These are phyloP conservation scores for Gomphus bonarii DNA, from an alignment of 1,284 basidiomycete genomes.

Conservation along the genomic window DNA sequence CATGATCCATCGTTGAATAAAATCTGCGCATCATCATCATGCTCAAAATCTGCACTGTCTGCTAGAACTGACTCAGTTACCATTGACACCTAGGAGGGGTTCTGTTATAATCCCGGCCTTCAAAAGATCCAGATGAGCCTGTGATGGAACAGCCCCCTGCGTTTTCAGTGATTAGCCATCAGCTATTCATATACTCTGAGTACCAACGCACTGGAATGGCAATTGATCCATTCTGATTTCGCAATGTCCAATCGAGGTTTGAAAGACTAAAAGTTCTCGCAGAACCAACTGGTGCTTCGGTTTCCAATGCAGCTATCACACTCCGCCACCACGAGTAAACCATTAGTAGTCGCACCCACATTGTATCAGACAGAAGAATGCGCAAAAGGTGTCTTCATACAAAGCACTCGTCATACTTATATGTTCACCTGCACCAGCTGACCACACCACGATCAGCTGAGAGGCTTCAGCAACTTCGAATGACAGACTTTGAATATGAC, in stretches of 20 bases:
- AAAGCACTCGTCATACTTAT: no score
- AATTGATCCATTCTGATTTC: constrained; percentile 43
- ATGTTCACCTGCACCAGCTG: no score
- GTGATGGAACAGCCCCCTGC: constrained; percentile 32
- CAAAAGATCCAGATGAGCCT: constrained; percentile 43
- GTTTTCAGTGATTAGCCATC: not conserved
- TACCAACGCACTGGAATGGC: constrained; percentile 32
- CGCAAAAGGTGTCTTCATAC: no score
- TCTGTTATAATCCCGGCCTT: constrained; percentile 45
- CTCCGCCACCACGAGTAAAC: no score
- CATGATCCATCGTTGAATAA: constrained; percentile 45
- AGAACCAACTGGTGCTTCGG: no score
- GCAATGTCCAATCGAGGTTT: constrained; percentile 39
- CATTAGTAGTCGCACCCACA: no score
- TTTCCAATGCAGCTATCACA: no score
- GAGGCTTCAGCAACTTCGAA: no score
- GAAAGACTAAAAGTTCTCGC: constrained; percentile 25
- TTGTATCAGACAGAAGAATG: no score
- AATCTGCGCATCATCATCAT: constrained; percentile 28
- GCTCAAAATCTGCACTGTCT: constrained; percentile 1
- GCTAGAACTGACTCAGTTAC: constrained; percentile 20
- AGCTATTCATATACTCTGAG: not conserved
- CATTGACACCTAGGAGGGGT: constrained; percentile 44
- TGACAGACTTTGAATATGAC: not conserved
- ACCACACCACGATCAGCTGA: no score